These are phyloP conservation scores for Thinopyrum obtusiflorum DNA, from an alignment of 202 grass and related monocot species.

Conservation along the genomic window DNA sequence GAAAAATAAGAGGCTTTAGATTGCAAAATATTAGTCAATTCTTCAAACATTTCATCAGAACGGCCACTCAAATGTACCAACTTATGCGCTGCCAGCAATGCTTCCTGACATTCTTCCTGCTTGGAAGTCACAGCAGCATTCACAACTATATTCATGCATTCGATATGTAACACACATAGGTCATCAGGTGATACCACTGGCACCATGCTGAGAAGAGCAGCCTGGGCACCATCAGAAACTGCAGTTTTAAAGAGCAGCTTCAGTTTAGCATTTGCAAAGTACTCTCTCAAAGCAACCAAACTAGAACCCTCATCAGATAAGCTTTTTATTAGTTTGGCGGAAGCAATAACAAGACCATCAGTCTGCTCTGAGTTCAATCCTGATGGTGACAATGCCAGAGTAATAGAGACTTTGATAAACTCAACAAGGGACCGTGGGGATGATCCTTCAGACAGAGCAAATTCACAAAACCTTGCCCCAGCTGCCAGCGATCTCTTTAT, in stretches of 20 bases:
- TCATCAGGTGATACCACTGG: slow-evolving; percentile 56
- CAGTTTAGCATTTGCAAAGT: slow-evolving; percentile 62
- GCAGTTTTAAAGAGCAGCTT: slow-evolving; percentile 53
- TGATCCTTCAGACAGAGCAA: slow-evolving; percentile 76
- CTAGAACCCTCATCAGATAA: slow-evolving; percentile 47
- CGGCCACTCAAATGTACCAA: slow-evolving; percentile 57
- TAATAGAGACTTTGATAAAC: slow-evolving; percentile 53
- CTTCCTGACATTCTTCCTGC: slow-evolving; percentile 57
- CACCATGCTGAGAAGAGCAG: slow-evolving; percentile 68
- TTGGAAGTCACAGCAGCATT: slow-evolving; percentile 49
- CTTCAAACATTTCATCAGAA: slow-evolving; percentile 80
- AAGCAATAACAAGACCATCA: slow-evolving; percentile 77
- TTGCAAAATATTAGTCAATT: slow-evolving; percentile 63
- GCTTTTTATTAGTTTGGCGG: slow-evolving; percentile 67
- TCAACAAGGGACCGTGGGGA: slow-evolving; percentile 58
- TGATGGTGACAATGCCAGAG: slow-evolving; percentile 61
- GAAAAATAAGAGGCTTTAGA: slow-evolving; percentile 51
- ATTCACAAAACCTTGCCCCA: slow-evolving; percentile 95
- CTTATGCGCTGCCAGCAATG: slow-evolving; percentile 56
- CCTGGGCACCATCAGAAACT: slow-evolving; percentile 63
- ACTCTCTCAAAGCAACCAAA: slow-evolving; percentile 54
- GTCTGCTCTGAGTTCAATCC: slow-evolving; percentile 58
- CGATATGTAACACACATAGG: slow-evolving; percentile 43
- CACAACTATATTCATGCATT: slow-evolving; percentile 65
- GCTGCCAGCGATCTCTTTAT: slow-evolving; percentile 77